Evolutionary conservation across 192 early-diverging fungal genomes (phyloP), one percentile per base, ranked within the genome.

Genomic region (Physocladia obscura): DNA sequence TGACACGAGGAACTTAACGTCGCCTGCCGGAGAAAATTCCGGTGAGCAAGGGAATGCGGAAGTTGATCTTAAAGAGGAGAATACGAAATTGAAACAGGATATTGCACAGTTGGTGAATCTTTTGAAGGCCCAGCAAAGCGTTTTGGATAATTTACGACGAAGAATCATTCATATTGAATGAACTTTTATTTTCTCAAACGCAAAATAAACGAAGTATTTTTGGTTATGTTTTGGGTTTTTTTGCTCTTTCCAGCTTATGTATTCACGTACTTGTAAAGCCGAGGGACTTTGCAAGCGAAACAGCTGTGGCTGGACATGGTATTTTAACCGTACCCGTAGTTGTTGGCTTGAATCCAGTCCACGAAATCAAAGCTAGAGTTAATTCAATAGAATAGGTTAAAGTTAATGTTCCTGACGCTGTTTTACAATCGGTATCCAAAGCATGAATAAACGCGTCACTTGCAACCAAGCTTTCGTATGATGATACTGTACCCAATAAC

Each of bases 331-430:
- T 62, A 26, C 70, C 70, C 6, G 49, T 22, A 0, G 49, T 52
- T 13, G 21, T 39, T 30, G 70, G 70, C 36, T 40, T 26, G 39
- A 35, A 72, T 34, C 70, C 70, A n/a, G 70, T 72, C 70, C 70
- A 72, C 3, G 49, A 37, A 55, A 72, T 72, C 6, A 56, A 8
- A 29, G 40, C 30, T 40, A 72, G 48, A 6, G 61, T 55, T 36
- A 63, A 27, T 31, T 62, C 8, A 24, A 59, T 34, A n/a, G 60
- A 51, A 31, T 72, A 72, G 5, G 47, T 26, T 11, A 40, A 29
- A 5, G 21, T n/a, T n/a, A 55, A 39, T 6, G 6, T 70, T 15
- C 68, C 57, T 13, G 13, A 17, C 19, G 35, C 24, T 1, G 26
- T n/a, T 2, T 35, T 24, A 35, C 69, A 71, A 19, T 21, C 1